Conservation (phyloP, 352 stramenopile genomes). For the Pythium dissimile region DNA sequence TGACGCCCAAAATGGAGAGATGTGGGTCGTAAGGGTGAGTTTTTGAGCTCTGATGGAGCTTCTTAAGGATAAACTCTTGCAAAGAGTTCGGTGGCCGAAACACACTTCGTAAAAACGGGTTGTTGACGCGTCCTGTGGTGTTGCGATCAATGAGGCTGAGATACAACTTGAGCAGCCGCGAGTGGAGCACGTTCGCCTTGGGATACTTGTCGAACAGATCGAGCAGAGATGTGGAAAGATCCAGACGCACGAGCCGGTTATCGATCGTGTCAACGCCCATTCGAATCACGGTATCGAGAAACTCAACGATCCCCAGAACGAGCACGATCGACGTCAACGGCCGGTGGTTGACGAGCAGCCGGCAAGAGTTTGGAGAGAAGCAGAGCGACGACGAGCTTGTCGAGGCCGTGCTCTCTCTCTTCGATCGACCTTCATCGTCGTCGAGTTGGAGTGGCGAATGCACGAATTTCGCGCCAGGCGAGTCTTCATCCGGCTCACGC, state of each 20-base stretch:
- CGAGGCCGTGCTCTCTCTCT: constrained; percentile 19
- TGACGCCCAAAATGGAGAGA: constrained; percentile 70
- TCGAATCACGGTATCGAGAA: constrained; percentile 54
- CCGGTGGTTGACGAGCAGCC: constrained; percentile 55
- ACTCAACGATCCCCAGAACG: constrained; percentile 60
- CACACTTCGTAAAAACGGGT: constrained; percentile 67
- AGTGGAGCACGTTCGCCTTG: constrained; percentile 71
- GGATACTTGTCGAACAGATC: constrained; percentile 73
- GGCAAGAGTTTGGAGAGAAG: constrained; percentile 45
- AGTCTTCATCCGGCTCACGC: neutral
- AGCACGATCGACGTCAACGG: constrained; percentile 62
- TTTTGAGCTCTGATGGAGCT: constrained; percentile 44
- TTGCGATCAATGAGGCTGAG: constrained; percentile 64
- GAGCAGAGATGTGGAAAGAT: constrained; percentile 57
- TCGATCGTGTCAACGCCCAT: constrained; percentile 67
- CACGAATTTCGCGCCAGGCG: neutral
- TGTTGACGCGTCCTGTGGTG: constrained; percentile 60
- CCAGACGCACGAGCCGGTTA: constrained; percentile 41
- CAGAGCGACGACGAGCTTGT: constrained; percentile 11
- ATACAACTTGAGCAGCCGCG: constrained; percentile 63
- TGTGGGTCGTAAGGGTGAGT: constrained; percentile 66
- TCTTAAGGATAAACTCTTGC: constrained; percentile 64
- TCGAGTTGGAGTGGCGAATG: neutral
- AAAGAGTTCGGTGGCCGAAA: constrained; percentile 69
- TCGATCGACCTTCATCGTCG: constrained; percentile 15